These are phyloP conservation scores for Aspergillus sclerotialis DNA, from an alignment of 2,329 filamentous ascomycete genomes.

Conservation along the genomic window DNA sequence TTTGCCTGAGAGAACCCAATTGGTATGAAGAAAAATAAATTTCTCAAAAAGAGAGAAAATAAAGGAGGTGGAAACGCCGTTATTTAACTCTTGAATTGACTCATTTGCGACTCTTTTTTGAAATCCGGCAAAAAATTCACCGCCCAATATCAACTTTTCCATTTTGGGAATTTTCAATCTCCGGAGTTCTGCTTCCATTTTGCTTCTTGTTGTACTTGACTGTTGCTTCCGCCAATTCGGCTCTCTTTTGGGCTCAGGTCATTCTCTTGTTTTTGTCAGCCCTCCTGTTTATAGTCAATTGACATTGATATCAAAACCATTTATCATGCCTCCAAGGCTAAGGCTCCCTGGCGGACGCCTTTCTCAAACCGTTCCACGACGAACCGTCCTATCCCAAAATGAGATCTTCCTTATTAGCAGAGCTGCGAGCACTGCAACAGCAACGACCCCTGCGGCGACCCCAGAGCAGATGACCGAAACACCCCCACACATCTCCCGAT, in stretches of 20 bases:
- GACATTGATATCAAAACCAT: slow-evolving; percentile 1
- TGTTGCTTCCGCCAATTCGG: no score
- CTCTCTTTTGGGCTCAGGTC: no score
- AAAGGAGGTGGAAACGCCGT: background rate
- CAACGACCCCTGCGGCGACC: slow-evolving; percentile 47
- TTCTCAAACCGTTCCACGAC: slow-evolving; percentile 28
- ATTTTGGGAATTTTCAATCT: slow-evolving; percentile 4
- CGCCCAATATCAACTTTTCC: slow-evolving; percentile 7
- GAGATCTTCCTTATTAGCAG: slow-evolving; percentile 32
- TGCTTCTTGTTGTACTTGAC: no score
- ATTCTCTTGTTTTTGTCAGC: slow-evolving; percentile 1
- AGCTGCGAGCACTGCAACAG: slow-evolving; percentile 38
- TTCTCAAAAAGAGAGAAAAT: background rate
- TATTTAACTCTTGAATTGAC: background rate
- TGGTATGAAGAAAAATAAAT: background rate
- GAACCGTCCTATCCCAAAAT: slow-evolving; percentile 30
- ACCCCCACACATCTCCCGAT: slow-evolving; percentile 41
- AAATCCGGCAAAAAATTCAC: slow-evolving; percentile 12
- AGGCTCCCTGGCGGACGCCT: slow-evolving; percentile 33
- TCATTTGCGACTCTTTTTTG: background rate
- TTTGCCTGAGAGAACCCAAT: slow-evolving; percentile 1
- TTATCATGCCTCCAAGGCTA: slow-evolving; percentile 49
- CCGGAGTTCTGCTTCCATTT: background rate
- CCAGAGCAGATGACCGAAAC: slow-evolving; percentile 43
- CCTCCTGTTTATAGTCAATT: slow-evolving; percentile 6